Conservation (phyloP, 2,329 filamentous ascomycete species). For the Diaporthe ampelina region DNA sequence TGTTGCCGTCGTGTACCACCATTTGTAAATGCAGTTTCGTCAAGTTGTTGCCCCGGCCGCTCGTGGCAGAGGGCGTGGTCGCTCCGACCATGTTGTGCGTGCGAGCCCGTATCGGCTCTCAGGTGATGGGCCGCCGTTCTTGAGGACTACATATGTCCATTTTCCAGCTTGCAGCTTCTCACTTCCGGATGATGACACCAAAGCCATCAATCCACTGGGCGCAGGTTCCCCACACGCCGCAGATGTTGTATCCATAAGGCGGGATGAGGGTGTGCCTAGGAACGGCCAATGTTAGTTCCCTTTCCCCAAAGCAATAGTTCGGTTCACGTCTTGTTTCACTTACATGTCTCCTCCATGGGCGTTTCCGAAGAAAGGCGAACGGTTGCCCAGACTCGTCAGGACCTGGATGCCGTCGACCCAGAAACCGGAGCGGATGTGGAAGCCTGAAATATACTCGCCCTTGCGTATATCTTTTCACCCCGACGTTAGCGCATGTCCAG, state of each 20-base stretch:
- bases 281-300: conserved; percentile 45
- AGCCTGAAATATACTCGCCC: conserved; percentile 90
- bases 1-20: conserved; percentile 15
- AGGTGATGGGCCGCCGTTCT: not conserved
- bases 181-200: conserved; percentile 71
- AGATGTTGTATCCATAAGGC: conserved; percentile 89
- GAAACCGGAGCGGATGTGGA: conserved; percentile 82
- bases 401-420: conserved; percentile 94
- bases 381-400: conserved; percentile 88
- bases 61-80: conserved; percentile 7
- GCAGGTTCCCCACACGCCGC: conserved; percentile 87
- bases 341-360: conserved; percentile 84
- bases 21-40: conserved; percentile 24
- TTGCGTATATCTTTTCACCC: conserved; percentile 76
- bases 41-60: not conserved
- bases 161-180: not conserved
- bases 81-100: conserved; percentile 31
- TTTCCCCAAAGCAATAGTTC: not conserved
- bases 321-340: conserved; percentile 56
- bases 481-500: conserved; percentile 43
- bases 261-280: conserved; percentile 87
- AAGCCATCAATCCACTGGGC: conserved; percentile 88
- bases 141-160: not conserved
- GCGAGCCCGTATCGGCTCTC: conserved; percentile 1
- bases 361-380: conserved; percentile 89